These are phyloP conservation scores for Arachnopeziza araneosa DNA, from an alignment of 2,329 filamentous ascomycete species.

Conservation along the genomic window DNA sequence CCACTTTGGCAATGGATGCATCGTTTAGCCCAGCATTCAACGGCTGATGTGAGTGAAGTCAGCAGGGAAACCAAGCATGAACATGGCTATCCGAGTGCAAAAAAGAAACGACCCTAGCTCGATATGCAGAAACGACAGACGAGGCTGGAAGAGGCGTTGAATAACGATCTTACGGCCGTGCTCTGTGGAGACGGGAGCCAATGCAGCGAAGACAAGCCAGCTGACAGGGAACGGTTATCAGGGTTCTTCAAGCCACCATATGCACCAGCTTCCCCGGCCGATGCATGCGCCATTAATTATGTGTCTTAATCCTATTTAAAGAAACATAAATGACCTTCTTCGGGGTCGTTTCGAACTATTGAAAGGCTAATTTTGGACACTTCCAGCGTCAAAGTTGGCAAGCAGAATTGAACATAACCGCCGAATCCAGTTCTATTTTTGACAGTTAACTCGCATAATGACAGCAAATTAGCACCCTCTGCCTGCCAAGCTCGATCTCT, in stretches of 20 bases:
- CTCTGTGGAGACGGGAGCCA: neutral
- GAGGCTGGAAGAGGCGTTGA: neutral
- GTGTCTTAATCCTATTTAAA: conserved; percentile 19
- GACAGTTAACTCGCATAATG: conserved; percentile 6
- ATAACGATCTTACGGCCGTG: neutral
- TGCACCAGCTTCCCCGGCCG: neutral
- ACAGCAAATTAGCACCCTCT: neutral
- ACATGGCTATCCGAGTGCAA: neutral
- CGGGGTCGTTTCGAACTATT: conserved; percentile 10
- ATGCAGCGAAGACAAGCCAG: neutral
- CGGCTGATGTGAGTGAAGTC: neutral
- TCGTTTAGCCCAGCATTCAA: neutral
- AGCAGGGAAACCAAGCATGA: neutral
- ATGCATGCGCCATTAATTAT: neutral
- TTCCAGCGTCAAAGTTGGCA: conserved; percentile 3
- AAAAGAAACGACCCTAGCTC: neutral
- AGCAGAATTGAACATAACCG: conserved; percentile 13
- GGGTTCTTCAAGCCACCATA: neutral
- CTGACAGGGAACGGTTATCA: too few species aligned
- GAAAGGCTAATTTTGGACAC: conserved; percentile 6
- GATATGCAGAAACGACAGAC: neutral
- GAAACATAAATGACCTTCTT: conserved; percentile 23
- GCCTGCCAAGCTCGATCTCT: neutral
- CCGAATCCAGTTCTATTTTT: conserved; percentile 27
- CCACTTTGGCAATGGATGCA: neutral